Evolutionary conservation across 1,284 basidiomycete species (phyloP).

Genomic region (Heterobasidion occidentale): DNA sequence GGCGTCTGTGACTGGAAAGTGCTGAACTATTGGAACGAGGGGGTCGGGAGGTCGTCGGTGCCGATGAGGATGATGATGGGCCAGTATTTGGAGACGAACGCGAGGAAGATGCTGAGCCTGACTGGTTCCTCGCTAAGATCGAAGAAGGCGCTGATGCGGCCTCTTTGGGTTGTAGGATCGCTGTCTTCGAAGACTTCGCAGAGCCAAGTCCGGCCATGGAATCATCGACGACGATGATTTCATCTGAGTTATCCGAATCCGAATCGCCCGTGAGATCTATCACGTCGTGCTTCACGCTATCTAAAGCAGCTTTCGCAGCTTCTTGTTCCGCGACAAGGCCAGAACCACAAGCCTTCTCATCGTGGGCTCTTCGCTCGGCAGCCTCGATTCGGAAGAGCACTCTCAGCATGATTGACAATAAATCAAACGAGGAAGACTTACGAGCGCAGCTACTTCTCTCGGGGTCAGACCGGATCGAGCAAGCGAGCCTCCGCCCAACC

Average conservation of each 20-base stretch:
- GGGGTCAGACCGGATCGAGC: slow-evolving; percentile 40
- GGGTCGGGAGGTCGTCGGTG: not conserved
- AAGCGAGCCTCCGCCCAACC: slow-evolving; percentile 37
- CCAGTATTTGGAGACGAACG: not conserved
- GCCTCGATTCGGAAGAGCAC: slow-evolving; percentile 42
- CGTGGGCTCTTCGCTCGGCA: slow-evolving; percentile 66
- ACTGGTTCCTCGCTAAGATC: not conserved
- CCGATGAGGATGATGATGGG: not conserved
- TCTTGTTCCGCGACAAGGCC: slow-evolving; percentile 55
- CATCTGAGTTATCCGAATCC: slow-evolving; percentile 18
- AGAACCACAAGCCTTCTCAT: slow-evolving; percentile 68
- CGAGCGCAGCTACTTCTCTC: slow-evolving; percentile 70
- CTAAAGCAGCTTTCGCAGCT: slow-evolving; percentile 57
- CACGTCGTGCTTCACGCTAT: slow-evolving; percentile 55
- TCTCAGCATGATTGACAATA: not conserved
- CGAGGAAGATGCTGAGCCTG: not conserved
- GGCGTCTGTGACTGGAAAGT: slow-evolving; percentile 5
- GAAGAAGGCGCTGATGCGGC: not conserved
- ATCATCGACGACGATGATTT: slow-evolving; percentile 20
- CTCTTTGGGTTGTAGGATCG: not conserved
- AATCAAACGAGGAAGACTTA: slow-evolving; percentile 28
- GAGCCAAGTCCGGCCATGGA: slow-evolving; percentile 2
- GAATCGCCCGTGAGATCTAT: slow-evolving; percentile 49
- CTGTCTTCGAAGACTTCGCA: slow-evolving; percentile 9
- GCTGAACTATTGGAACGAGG: slow-evolving; percentile 4